Conservation (phyloP, 495 filamentous ascomycete species). For the Halenospora varia region DNA sequence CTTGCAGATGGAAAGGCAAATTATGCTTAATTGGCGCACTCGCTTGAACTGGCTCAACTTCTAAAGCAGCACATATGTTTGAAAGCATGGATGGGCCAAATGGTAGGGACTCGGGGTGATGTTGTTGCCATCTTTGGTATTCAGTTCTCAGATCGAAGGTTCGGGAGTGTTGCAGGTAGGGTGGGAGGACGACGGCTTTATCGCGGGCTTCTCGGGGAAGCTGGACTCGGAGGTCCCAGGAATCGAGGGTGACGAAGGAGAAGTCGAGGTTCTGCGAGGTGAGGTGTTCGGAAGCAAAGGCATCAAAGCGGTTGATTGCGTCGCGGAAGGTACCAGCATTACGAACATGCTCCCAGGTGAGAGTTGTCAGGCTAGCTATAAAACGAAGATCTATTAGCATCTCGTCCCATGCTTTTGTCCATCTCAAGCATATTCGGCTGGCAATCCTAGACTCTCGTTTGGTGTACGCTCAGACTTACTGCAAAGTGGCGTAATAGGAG, state of each 20-base stretch:
- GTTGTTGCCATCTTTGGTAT: conserved; percentile 97
- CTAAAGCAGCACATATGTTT: conserved; percentile 95
- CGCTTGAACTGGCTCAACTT: conserved; percentile 93
- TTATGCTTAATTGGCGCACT: conserved; percentile 99
- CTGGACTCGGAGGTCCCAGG: conserved; percentile 98
- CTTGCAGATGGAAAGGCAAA: conserved; percentile 94
- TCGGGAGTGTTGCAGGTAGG: conserved; percentile 94
- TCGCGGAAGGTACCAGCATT: conserved; percentile 95
- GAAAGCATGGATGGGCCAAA: conserved; percentile 92
- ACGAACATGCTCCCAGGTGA: conserved; percentile 98
- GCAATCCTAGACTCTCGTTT: conserved; percentile 7
- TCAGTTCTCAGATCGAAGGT: conserved; percentile 96
- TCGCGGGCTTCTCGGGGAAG: conserved; percentile 95
- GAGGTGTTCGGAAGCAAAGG: conserved; percentile 85
- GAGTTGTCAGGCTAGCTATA: conserved; percentile 84
- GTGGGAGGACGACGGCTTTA: conserved; percentile 94
- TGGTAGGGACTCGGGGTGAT: conserved; percentile 94
- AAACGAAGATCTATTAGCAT: conserved; percentile 11
- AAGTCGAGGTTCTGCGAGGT: conserved; percentile 84
- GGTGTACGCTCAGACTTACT: conserved; percentile 62
- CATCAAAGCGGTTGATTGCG: conserved; percentile 90
- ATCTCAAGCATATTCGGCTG: not conserved
- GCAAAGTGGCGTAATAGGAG: conserved; percentile 95
- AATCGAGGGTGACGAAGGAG: conserved; percentile 95
- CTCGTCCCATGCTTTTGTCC: not conserved